A percentile compares a stretch with the other conserved stretches of the same genome.
These are phyloP conservation scores for Trametes cubensis DNA, from an alignment of 768 basidiomycete species.

Conservation along the genomic window DNA sequence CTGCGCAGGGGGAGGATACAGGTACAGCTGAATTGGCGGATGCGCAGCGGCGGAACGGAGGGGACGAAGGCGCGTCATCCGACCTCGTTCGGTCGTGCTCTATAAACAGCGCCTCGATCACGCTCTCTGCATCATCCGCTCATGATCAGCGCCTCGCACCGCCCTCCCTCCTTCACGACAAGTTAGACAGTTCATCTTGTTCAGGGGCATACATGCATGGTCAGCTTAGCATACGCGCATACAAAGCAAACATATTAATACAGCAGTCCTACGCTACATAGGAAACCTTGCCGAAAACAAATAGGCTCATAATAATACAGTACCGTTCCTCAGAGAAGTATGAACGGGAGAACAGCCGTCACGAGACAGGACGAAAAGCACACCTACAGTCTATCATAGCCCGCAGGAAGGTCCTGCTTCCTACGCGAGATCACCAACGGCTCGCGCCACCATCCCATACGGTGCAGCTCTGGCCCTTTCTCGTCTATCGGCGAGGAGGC, in stretches of 20 bases:
- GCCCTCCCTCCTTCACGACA: background rate
- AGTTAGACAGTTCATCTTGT: background rate
- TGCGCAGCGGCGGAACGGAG: constrained; percentile 7
- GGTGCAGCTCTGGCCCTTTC: constrained; percentile 22
- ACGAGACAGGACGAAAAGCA: background rate
- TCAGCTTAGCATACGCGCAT: too few species aligned
- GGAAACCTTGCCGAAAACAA: background rate
- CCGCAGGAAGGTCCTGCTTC: constrained; percentile 16
- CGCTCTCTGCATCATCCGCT: background rate
- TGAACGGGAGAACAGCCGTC: too few species aligned
- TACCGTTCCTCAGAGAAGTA: background rate
- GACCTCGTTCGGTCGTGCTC: background rate
- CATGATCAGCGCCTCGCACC: background rate
- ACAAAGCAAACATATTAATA: background rate
- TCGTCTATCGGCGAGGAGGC: constrained; percentile 22
- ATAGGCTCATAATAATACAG: constrained; percentile 1
- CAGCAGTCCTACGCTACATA: background rate
- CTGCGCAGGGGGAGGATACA: constrained; percentile 8
- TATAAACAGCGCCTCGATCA: constrained; percentile 18
- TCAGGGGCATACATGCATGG: background rate
- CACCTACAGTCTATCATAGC: background rate
- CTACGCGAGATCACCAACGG: constrained; percentile 1
- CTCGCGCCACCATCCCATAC: constrained; percentile 4
- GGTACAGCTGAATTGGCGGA: background rate
- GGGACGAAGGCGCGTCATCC: constrained; percentile 6